Conservation (phyloP, 257 asterid species). For the Primulina eburnea region DNA sequence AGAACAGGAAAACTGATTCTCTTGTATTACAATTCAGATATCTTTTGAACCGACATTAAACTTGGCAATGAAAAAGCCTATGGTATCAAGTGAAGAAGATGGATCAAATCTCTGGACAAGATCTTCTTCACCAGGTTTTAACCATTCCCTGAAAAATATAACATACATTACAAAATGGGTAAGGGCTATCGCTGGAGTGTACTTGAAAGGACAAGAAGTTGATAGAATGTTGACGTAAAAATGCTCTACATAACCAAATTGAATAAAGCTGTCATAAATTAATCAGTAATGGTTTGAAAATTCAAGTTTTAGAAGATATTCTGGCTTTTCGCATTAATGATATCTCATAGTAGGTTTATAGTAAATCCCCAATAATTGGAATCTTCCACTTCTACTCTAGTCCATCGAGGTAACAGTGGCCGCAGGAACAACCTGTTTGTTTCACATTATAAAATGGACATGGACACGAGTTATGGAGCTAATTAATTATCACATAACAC, state of each 20-base stretch:
- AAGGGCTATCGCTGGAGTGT: background rate
- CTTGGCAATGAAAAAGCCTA: constrained; percentile 95
- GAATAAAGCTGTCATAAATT: too few relatives aligned
- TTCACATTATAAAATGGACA: background rate
- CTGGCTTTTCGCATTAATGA: background rate
- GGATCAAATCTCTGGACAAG: constrained; percentile 98
- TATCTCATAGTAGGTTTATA: background rate
- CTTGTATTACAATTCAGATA: constrained; percentile 23
- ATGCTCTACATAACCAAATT: background rate
- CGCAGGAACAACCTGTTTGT: background rate
- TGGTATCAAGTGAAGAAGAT: constrained; percentile 74
- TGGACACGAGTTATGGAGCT: too few relatives aligned
- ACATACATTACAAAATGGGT: background rate
- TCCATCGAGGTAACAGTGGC: background rate
- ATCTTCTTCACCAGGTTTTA: constrained; percentile 86
- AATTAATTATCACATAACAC: too few relatives aligned
- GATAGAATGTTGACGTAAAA: background rate
- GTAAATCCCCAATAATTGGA: background rate
- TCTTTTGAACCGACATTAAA: constrained; percentile 72
- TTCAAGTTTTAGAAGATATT: too few relatives aligned
- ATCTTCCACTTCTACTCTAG: background rate
- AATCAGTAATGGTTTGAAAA: too few relatives aligned
- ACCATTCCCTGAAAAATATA: constrained; percentile 73
- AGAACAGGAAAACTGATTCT: constrained; percentile 1
- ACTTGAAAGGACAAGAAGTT: background rate